Evolutionary conservation across 2,329 filamentous ascomycete genomes (phyloP).

Genomic region (Fusarium siculi): DNA sequence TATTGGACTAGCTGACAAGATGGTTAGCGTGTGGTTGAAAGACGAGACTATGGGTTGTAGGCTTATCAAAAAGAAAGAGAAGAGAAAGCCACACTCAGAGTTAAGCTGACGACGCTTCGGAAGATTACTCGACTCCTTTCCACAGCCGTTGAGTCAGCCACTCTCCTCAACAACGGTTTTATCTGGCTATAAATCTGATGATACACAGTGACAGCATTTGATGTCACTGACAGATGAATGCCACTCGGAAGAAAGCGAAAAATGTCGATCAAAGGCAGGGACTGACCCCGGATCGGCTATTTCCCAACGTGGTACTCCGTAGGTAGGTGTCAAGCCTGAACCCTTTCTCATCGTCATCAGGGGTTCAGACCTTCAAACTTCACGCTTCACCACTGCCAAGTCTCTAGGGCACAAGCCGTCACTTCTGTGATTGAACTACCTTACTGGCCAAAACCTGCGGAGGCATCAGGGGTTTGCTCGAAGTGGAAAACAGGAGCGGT

Average conservation of each 20-base stretch:
- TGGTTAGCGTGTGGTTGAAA: not conserved
- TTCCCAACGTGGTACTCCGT: slow-evolving; percentile 12
- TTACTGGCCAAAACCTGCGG: not conserved
- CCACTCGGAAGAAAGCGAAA: slow-evolving; percentile 31
- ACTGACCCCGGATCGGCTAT: slow-evolving; percentile 36
- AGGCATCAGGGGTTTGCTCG: slow-evolving; percentile 3
- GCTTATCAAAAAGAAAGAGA: not conserved
- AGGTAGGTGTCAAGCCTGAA: not conserved
- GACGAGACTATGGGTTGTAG: not conserved
- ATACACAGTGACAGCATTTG: slow-evolving; percentile 2
- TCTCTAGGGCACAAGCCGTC: not conserved
- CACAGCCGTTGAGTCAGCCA: not conserved
- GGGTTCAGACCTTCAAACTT: not conserved
- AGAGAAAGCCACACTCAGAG: not conserved
- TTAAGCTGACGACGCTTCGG: not conserved
- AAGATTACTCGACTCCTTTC: slow-evolving; percentile 2
- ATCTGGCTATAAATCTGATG: not conserved
- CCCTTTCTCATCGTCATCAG: not conserved
- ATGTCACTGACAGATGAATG: slow-evolving; percentile 4
- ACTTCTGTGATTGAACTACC: not conserved
- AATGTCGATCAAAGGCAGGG: slow-evolving; percentile 17
- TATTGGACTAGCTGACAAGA: slow-evolving; percentile 1
- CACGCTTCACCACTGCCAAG: not conserved
- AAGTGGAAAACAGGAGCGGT: slow-evolving; percentile 20
- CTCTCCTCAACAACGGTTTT: not conserved